Evolutionary conservation across 164 flowering plant genomes (phyloP).

Genomic region (Cinnamomum chago): DNA sequence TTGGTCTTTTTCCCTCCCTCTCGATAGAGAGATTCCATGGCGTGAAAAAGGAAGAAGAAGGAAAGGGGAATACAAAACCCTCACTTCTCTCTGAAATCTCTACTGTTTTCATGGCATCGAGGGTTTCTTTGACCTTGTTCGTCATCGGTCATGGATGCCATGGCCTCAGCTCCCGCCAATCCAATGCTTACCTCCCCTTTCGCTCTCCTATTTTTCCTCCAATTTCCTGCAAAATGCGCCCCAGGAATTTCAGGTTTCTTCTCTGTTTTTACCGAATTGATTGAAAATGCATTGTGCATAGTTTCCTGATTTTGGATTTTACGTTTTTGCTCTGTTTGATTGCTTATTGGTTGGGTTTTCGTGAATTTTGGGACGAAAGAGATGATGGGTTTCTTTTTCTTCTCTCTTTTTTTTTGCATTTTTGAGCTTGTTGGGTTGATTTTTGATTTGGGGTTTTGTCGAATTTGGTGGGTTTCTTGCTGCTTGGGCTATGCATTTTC

Average conservation of each 20-base stretch:
- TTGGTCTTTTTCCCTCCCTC: too few species aligned
- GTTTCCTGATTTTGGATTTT: not conserved
- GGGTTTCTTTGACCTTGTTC: slow-evolving; percentile 28
- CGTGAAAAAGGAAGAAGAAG: not conserved
- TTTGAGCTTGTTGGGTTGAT: not conserved
- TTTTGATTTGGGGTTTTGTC: not conserved
- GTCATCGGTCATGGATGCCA: slow-evolving; percentile 33
- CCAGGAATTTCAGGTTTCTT: slow-evolving; percentile 44
- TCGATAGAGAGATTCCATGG: too few species aligned
- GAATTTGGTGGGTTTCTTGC: not conserved
- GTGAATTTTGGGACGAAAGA: too few species aligned
- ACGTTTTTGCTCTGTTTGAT: not conserved
- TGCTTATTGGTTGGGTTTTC: too few species aligned
- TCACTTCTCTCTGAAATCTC: not conserved
- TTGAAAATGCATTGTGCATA: not conserved
- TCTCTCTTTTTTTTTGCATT: not conserved
- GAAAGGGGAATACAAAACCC: not conserved
- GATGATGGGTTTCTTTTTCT: not conserved
- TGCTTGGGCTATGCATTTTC: not conserved
- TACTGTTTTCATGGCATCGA: slow-evolving; percentile 33
- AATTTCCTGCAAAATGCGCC: slow-evolving; percentile 54
- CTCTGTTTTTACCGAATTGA: not conserved
- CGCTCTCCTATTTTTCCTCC: slow-evolving; percentile 30
- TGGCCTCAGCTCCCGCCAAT: slow-evolving; percentile 16
- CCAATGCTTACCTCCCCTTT: slow-evolving; percentile 16